Percentiles rank a stretch among this genome's conserved stretches.
Evolutionary conservation across 352 stramenopile genomes (phyloP).

Genomic region (Pythium graminicola): DNA sequence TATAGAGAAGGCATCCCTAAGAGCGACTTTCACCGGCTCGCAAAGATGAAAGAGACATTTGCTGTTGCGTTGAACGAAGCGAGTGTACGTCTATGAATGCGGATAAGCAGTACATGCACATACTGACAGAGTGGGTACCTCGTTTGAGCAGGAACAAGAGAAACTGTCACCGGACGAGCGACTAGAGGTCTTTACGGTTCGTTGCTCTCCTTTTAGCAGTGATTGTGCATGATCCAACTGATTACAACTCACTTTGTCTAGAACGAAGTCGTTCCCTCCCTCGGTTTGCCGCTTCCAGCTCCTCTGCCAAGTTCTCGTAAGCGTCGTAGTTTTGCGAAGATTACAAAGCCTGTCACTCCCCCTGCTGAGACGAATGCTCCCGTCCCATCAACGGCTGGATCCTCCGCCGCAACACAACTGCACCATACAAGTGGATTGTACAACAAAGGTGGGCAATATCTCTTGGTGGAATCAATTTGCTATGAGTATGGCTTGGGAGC

Average conservation of each 20-base stretch:
- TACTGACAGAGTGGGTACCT: too few relatives aligned
- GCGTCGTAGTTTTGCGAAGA: conserved; percentile 1
- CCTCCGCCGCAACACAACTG: background rate
- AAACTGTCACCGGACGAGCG: conserved; percentile 3
- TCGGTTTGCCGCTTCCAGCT: conserved; percentile 4
- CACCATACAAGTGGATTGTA: background rate
- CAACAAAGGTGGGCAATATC: background rate
- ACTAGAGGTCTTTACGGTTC: conserved; percentile 14
- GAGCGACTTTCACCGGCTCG: conserved; percentile 1
- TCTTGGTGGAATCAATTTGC: background rate
- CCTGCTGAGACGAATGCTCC: background rate
- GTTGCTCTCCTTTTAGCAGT: background rate
- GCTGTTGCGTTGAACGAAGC: conserved; percentile 1
- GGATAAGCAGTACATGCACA: too few relatives aligned
- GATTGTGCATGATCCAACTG: background rate
- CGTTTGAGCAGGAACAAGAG: conserved; percentile 10
- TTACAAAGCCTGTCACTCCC: background rate
- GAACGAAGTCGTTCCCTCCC: conserved; percentile 12
- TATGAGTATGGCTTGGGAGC: background rate
- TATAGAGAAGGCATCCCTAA: conserved; percentile 10
- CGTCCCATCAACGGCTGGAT: background rate
- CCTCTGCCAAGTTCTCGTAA: background rate
- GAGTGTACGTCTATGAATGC: too few relatives aligned
- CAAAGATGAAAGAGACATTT: conserved; percentile 4
- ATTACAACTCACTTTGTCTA: background rate